Base-by-base conservation (phyloP, 805 yeast genomes). In the Pichia eremophila region DNA sequence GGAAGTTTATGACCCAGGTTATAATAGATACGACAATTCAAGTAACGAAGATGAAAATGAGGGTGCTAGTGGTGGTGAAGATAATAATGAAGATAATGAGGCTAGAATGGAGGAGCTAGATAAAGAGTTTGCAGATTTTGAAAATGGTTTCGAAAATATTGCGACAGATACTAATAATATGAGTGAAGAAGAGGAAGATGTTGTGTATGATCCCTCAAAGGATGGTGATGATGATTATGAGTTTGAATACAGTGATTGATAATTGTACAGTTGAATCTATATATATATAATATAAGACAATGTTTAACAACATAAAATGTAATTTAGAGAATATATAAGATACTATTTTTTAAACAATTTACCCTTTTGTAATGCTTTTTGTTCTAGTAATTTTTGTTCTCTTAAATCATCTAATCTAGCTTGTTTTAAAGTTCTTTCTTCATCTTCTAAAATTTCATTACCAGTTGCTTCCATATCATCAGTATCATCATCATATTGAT, bases 401-500 rank as follows among this genome's bases (percentile, higher is more conserved):
- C 74, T 68, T 43, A 72, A 68, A 59, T 91, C 99, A 60, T 93
- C 99, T 38, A 73, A 52, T 54, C 77, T 74, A 0, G 95, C 99
- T 46, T 73, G 74, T 44, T 73, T 73, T 36, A 79, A 70, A 12
- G 96, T 83, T 34, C 75, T 59, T 51, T 70, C 76, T 64, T 91
- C 99, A 58, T 91, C 99, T 48, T 78, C 85, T 39, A 88, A 67
- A 25, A 93, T 79, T 53, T 91, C 97, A 28, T 81, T 81, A 28
- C 96, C 97, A 1, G 93, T 83, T 3, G 96, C 96, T 61, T 91
- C 98, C 97, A 93, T 91, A 57, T 86, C 88, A 49, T 74, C 81
- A 47, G 75, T 17, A 17, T 66, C 64, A 28, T 68, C 61, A 51
- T 70, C 73, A 46, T 71, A 64, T 32, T 64, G 63, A 27, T 68